Evolutionary conservation across 2,329 filamentous ascomycete species (phyloP), one percentile per base, ranked within the genome.

Genomic region (Didymellaceae sp.): DNA sequence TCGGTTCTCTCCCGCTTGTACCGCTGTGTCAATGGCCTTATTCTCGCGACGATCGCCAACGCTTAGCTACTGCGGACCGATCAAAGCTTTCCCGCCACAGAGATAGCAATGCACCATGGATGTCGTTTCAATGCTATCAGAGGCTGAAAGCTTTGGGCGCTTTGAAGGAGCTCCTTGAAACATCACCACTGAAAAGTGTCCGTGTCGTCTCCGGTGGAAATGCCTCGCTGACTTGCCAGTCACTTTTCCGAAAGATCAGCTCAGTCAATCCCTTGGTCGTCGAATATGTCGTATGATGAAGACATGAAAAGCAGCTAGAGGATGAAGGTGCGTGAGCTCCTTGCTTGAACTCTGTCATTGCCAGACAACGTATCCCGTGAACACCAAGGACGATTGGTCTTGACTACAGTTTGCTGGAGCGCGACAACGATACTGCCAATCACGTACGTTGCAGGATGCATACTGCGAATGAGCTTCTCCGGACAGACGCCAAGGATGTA

Each of bases 1-100:
- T 17, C 35, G 41, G 35, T 9, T 33, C 8, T 24, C 37, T 37
- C 42, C 30, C 31, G 48, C 26, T n/a, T 32, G 38, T 42, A n/a
- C 16, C 20, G 48, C 32, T 42, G 35, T 45, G 42, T 31, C 41
- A 42, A 52, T 14, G 26, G n/a, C 21, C 35, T 45, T 31, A 31
- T 13, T 45, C 24, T 35, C 45, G 48, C 45, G 45, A 52, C 48
- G 25, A 17, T 18, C 20, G 35, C 11, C 35, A 41, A 32, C 20
- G 42, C 42, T 51, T 37, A n/a, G 33, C 31, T 52, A 20, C 10
- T 31, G 10, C 4, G 25, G 20, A 14, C 31, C 14, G 16, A 20
- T 45, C 31, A 52, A 34, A 42, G 41, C 14, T 34, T 37, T 31
- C 25, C 21, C 11, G n/a, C 45, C 18, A 48, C 28, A 34, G 31